A percentile compares a stretch with the other conserved stretches of the same genome.
These are phyloP conservation scores for Chlorella vulgaris DNA, from an alignment of 139 green algal genomes.

Conservation along the genomic window DNA sequence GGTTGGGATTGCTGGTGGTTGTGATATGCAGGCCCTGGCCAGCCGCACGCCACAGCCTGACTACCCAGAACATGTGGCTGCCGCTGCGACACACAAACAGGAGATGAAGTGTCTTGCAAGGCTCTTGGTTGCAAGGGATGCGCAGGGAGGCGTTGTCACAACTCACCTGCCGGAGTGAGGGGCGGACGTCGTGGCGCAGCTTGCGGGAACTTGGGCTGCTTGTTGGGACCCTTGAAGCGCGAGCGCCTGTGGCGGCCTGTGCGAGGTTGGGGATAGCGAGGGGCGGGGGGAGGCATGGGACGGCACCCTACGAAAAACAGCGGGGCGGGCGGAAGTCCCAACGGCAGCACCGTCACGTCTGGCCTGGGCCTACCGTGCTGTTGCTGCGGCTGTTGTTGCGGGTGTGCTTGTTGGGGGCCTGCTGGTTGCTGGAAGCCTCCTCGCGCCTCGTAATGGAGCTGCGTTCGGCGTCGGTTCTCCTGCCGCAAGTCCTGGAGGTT, in stretches of 20 bases:
- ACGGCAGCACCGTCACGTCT: background rate
- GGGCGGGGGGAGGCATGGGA: background rate
- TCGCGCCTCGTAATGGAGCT: background rate
- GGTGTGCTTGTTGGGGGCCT: background rate
- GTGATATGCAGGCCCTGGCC: no score
- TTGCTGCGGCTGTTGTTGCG: background rate
- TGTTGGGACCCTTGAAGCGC: constrained; percentile 21
- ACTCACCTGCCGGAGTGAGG: constrained; percentile 29
- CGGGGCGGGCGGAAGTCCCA: background rate
- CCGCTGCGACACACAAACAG: no score
- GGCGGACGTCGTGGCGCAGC: constrained; percentile 2
- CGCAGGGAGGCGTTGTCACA: background rate
- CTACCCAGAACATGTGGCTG: no score
- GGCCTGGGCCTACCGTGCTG: constrained; percentile 19
- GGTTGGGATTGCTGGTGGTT: no score
- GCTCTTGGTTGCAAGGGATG: no score
- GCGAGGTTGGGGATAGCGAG: background rate
- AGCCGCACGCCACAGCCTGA: no score
- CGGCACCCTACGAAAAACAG: constrained; percentile 10
- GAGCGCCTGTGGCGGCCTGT: background rate
- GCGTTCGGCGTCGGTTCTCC: constrained; percentile 12
- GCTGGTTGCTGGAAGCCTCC: background rate
- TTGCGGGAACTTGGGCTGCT: background rate
- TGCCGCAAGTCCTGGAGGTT: constrained; percentile 25
- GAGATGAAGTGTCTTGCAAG: no score